A percentile compares a stretch with the other conserved stretches of the same genome.
phyloP scores from a whole-genome alignment of 1,284 basidiomycete species.

The Cutaneotrichosporon cutaneum region DNA sequence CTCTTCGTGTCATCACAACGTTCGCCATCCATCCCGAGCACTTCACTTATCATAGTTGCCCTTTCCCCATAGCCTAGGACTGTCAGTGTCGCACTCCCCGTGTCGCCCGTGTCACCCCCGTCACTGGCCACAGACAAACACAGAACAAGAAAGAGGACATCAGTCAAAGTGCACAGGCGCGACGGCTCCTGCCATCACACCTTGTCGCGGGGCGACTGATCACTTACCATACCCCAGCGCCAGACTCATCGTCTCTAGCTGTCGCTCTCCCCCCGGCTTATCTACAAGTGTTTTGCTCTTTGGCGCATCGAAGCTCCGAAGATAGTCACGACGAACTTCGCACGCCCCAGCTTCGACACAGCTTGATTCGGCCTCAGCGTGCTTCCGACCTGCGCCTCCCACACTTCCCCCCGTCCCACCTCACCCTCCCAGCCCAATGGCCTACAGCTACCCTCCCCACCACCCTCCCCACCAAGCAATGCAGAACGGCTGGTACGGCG shows the following conservation, averaged over 20 bases:
- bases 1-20: background rate
- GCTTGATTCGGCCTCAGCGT: background rate
- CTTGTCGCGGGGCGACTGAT: conserved; percentile 16
- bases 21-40: background rate
- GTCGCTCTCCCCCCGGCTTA: background rate
- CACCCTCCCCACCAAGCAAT: background rate
- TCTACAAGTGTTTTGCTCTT: background rate
- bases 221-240: conserved; percentile 12
- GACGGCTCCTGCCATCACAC: background rate
- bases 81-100: conserved; percentile 8
- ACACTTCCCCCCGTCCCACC: background rate
- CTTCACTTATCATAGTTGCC: background rate
- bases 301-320: background rate
- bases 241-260: conserved; percentile 12
- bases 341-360: too few relatives aligned
- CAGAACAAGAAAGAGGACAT: background rate
- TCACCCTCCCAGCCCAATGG: conserved; percentile 3
- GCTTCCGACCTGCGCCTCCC: background rate
- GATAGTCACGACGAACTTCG: too few relatives aligned
- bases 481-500: conserved; percentile 9
- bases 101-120: too few relatives aligned
- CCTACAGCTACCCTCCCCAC: conserved; percentile 12
- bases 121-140: background rate
- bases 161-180: background rate
- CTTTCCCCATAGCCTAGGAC: conserved; percentile 7